These are phyloP conservation scores for Tilletia indica DNA, from an alignment of 1,284 basidiomycete species.

Conservation along the genomic window DNA sequence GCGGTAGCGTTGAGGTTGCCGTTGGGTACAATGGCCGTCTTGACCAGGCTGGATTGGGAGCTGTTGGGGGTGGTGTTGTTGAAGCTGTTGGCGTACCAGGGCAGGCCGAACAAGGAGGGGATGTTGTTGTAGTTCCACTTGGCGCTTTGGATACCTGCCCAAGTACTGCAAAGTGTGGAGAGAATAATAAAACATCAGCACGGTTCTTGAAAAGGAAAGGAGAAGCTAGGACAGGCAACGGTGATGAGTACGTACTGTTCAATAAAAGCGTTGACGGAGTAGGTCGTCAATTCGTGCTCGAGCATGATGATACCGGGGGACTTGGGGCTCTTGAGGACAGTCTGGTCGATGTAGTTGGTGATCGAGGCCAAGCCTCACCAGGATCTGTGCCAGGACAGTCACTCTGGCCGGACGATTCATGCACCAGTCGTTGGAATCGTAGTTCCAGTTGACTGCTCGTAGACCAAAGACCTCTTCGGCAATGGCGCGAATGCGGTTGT, in stretches of 20 bases:
- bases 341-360: slow-evolving; percentile 31
- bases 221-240: too few relatives aligned
- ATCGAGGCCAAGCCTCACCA: slow-evolving; percentile 28
- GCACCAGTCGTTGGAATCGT: slow-evolving; percentile 50
- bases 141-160: too few relatives aligned
- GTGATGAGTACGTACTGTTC: too few relatives aligned
- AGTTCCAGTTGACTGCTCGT: slow-evolving; percentile 59
- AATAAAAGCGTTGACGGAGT: not conserved
- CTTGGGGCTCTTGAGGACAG: slow-evolving; percentile 28
- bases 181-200: too few relatives aligned
- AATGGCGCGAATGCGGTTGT: slow-evolving; percentile 50
- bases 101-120: too few relatives aligned
- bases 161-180: too few relatives aligned
- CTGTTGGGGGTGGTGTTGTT: slow-evolving; percentile 13
- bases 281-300: slow-evolving; percentile 47
- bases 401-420: slow-evolving; percentile 33
- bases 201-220: too few relatives aligned
- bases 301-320: slow-evolving; percentile 44
- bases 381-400: slow-evolving; percentile 37
- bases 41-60: not conserved
- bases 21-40: slow-evolving; percentile 1
- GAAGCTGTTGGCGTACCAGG: not conserved
- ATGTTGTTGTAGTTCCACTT: too few relatives aligned
- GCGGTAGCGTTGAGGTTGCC: slow-evolving; percentile 7
- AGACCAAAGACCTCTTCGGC: slow-evolving; percentile 45